phyloP scores from a whole-genome alignment of 139 green algal species.

The Picochlorum sp. region DNA sequence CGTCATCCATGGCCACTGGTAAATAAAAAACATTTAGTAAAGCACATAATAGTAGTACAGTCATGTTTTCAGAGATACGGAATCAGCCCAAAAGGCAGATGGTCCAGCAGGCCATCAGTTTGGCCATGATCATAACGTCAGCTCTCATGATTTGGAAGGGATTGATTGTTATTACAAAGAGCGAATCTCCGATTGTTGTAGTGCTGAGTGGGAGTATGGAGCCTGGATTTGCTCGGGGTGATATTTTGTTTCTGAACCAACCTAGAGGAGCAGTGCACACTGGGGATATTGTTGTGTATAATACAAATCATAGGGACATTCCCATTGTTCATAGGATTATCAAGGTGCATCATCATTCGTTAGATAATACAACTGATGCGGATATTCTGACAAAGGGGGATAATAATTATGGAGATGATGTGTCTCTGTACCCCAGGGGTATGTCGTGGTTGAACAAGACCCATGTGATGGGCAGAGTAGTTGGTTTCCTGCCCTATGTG shows the following conservation, averaged over 20 bases:
- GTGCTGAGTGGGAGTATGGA: slow-evolving; percentile 98
- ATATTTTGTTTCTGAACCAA: slow-evolving; percentile 96
- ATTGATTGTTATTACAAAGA: slow-evolving; percentile 86
- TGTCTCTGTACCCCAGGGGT: slow-evolving; percentile 73
- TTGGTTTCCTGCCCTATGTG: slow-evolving; percentile 88
- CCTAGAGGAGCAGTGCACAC: slow-evolving; percentile 29
- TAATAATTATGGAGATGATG: slow-evolving; percentile 94
- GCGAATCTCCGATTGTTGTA: slow-evolving; percentile 94
- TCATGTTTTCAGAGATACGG: slow-evolving; percentile 11
- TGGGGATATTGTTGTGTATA: slow-evolving; percentile 89
- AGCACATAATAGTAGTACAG: not conserved
- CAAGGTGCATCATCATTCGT: slow-evolving; percentile 63
- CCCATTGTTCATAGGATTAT: slow-evolving; percentile 95
- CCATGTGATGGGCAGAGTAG: slow-evolving; percentile 92
- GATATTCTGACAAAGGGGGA: slow-evolving; percentile 95
- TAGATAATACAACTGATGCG: slow-evolving; percentile 9
- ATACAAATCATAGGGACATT: slow-evolving; percentile 85
- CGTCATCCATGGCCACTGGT: no score
- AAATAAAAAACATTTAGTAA: no score
- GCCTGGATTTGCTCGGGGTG: slow-evolving; percentile 87
- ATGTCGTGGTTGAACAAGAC: slow-evolving; percentile 78
- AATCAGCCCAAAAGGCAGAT: slow-evolving; percentile 47
- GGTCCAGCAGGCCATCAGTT: slow-evolving; percentile 50
- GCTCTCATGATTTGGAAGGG: slow-evolving; percentile 97
- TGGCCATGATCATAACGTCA: slow-evolving; percentile 91